Conservation (phyloP, 2,329 filamentous ascomycete genomes). For the Pseudonectria foliicola region DNA sequence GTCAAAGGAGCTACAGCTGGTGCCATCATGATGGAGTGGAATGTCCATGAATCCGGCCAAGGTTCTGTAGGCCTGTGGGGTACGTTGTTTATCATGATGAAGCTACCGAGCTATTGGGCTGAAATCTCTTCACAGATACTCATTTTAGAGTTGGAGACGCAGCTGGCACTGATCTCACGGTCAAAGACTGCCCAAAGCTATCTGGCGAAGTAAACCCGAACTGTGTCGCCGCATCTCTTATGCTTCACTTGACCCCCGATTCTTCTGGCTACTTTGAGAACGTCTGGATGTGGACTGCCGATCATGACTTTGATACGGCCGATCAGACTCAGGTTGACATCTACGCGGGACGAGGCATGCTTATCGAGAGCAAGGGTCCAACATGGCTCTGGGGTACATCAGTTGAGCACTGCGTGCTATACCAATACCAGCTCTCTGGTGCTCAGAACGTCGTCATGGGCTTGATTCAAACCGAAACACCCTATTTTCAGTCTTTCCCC, state of each 20-base stretch:
- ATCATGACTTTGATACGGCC: slow-evolving; percentile 46
- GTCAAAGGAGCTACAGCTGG: slow-evolving; percentile 53
- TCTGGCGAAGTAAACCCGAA: slow-evolving; percentile 28
- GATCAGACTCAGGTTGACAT: slow-evolving; percentile 23
- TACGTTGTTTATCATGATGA: slow-evolving; percentile 1
- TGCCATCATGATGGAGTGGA: slow-evolving; percentile 59
- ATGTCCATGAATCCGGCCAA: slow-evolving; percentile 36
- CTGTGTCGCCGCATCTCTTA: slow-evolving; percentile 53
- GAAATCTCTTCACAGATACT: slow-evolving; percentile 25
- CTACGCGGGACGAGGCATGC: slow-evolving; percentile 29
- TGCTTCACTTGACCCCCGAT: slow-evolving; percentile 38
- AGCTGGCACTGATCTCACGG: slow-evolving; percentile 9
- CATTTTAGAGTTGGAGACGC: slow-evolving; percentile 39
- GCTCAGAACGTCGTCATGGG: slow-evolving; percentile 41
- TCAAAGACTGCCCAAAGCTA: slow-evolving; percentile 15
- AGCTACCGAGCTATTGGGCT: not conserved
- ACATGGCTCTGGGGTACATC: slow-evolving; percentile 24
- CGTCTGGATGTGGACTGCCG: slow-evolving; percentile 60
- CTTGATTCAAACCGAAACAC: slow-evolving; percentile 36
- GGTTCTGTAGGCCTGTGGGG: slow-evolving; percentile 46
- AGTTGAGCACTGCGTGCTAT: slow-evolving; percentile 28
- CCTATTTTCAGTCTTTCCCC: slow-evolving; percentile 15
- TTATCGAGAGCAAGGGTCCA: slow-evolving; percentile 24
- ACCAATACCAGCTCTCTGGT: slow-evolving; percentile 41
- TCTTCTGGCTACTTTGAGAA: slow-evolving; percentile 44